Evolutionary conservation across 73 alveolate genomes (phyloP), one percentile per base, ranked within the genome.

Genomic region (Paramecium caudatum): DNA sequence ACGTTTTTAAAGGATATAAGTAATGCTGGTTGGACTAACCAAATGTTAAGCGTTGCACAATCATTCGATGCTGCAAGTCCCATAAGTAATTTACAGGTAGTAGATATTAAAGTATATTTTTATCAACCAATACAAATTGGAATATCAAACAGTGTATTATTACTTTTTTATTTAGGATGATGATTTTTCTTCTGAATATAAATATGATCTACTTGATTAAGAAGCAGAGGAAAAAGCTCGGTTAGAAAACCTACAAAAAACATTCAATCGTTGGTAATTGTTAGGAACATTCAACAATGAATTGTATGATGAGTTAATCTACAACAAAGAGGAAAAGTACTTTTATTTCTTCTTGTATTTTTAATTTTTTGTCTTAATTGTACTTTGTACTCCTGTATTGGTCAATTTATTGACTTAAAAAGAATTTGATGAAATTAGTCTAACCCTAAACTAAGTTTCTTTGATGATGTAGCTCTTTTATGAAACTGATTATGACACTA

Each of bases 361-460:
- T n/a, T n/a, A n/a, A n/a, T n/a, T n/a, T n/a, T n/a, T n/a, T n/a
- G n/a, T n/a, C n/a, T n/a, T n/a, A n/a, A n/a, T n/a, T n/a, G n/a
- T n/a, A n/a, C n/a, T n/a, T n/a, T n/a, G n/a, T n/a, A n/a, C n/a
- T n/a, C n/a, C n/a, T n/a, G n/a, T n/a, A n/a, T n/a, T n/a, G n/a
- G n/a, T n/a, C n/a, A n/a, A n/a, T n/a, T n/a, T n/a, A n/a, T n/a
- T n/a, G n/a, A n/a, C n/a, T n/a, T n/a, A n/a, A n/a, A n/a, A n/a
- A n/a, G n/a, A n/a, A n/a, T n/a, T n/a, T n/a, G n/a, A n/a, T n/a
- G n/a, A n/a, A n/a, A n/a, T n/a, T n/a, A n/a, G n/a, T n/a, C n/a
- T n/a, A n/a, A 55, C 80, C 1, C 30, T 55, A 55, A 55, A 55
- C n/a, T 55, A 55, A 55, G 80, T 55, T 19, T 55, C 80, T 3